phyloP scores from a whole-genome alignment of 2,329 filamentous ascomycete species.

The Sclerotinia sclerotiorum region DNA sequence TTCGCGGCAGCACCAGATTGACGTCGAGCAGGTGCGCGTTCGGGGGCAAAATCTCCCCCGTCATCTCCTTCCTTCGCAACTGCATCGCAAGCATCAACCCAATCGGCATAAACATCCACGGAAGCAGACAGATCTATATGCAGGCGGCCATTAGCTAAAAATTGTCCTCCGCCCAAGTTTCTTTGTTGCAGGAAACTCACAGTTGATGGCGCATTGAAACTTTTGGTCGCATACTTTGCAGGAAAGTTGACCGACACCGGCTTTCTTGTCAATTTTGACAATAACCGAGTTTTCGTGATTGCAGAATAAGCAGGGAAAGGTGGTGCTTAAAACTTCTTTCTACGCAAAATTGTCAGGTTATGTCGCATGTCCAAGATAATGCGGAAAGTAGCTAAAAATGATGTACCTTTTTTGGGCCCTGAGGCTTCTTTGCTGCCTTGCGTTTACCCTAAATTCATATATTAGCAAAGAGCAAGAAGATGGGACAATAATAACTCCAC shows the following conservation, averaged over 20 bases:
- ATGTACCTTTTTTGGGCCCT: slow-evolving; percentile 76
- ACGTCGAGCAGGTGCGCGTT: slow-evolving; percentile 29
- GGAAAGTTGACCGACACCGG: slow-evolving; percentile 76
- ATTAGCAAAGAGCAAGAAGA: neutral
- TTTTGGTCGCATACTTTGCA: slow-evolving; percentile 94
- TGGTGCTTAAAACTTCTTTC: slow-evolving; percentile 71
- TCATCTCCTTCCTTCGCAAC: slow-evolving; percentile 61
- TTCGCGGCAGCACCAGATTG: slow-evolving; percentile 31
- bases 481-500: neutral
- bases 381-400: neutral
- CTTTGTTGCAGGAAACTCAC: slow-evolving; percentile 47
- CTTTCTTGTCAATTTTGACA: slow-evolving; percentile 92
- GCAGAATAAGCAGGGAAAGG: slow-evolving; percentile 97
- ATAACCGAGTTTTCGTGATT: slow-evolving; percentile 93
- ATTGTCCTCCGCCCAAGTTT: neutral
- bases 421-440: slow-evolving; percentile 80
- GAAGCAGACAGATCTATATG: slow-evolving; percentile 76
- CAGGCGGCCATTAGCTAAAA: slow-evolving; percentile 26
- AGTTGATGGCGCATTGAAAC: slow-evolving; percentile 92
- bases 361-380: slow-evolving; percentile 7
- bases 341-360: slow-evolving; percentile 38
- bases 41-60: slow-evolving; percentile 35
- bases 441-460: slow-evolving; percentile 73
- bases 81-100: slow-evolving; percentile 90
- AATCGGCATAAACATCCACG: slow-evolving; percentile 96